Evolutionary conservation across 192 early-diverging fungal genomes (phyloP), one percentile per base, ranked within the genome.

Genomic region (Pilobolus umbonatus): DNA sequence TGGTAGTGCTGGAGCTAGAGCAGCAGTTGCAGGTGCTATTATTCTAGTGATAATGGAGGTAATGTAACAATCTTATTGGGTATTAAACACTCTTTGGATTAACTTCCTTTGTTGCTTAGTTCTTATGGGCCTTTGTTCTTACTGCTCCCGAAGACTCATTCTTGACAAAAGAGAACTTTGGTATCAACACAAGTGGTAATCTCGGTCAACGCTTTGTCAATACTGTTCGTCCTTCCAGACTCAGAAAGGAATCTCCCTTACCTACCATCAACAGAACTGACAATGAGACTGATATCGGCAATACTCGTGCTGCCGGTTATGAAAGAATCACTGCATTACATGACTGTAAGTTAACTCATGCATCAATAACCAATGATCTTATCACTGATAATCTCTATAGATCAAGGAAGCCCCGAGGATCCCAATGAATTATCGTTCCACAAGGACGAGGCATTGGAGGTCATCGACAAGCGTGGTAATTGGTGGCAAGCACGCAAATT

Each of bases 401-500:
- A 98, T 68, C 79, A 88, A 25, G 90, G 92, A 38, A 98, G 87
- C 72, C 82, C 86, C 0, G 87, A 88, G 36, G 95, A 98, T 70
- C 85, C 87, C n/a, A 91, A 90, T 62, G 95, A 98, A 66, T 71
- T 98, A 15, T 86, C 87, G 6, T 93, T 95, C 71, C 55, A 61
- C 21, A 98, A 98, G 74, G 88, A 87, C 57, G 92, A 95, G 51
- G 60, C 84, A 10, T 65, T 98, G 72, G 88, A 91, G 29, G 84
- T 98, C 49, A 71, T 90, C 10, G 92, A 95, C 66, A 91, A 83
- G 67, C 88, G 88, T 75, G 95, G 95, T 71, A 95, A 98, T 65
- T 98, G 95, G 95, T 98, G 95, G 94, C 87, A 93, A 67, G 92
- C 89, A 52, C 83, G 84, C 47, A 87, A 85, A 64, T 65, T 77